phyloP scores from a whole-genome alignment of 305 asterid genomes.

The Fraxinus platypoda region DNA sequence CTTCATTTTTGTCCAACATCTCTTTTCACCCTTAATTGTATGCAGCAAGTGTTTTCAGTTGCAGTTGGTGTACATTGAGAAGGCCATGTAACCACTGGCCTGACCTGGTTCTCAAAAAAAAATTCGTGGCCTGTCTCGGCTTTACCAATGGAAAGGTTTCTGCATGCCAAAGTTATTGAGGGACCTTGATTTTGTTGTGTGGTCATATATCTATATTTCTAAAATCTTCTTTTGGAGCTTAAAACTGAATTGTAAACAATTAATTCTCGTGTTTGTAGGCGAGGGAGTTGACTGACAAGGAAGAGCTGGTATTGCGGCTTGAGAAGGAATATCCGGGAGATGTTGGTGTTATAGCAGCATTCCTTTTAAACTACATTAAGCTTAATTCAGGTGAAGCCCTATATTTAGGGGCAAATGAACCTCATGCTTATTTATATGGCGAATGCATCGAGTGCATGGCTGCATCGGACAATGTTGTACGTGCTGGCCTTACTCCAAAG shows the following conservation, averaged over 20 bases:
- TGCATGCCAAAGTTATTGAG: background rate
- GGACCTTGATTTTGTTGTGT: background rate
- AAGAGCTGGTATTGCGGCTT: conserved; percentile 64
- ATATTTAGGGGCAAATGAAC: conserved; percentile 87
- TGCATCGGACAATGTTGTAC: conserved; percentile 93
- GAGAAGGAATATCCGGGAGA: conserved; percentile 86
- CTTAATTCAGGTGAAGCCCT: conserved; percentile 89
- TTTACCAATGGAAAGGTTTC: background rate
- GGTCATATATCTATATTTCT: background rate
- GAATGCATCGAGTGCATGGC: conserved; percentile 99
- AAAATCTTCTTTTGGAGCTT: background rate
- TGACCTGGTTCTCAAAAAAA: background rate
- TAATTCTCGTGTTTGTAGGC: conserved; percentile 37
- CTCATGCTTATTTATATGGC: conserved; percentile 84
- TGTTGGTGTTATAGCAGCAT: conserved; percentile 74
- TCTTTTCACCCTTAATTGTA: background rate
- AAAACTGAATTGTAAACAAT: conserved; percentile 10
- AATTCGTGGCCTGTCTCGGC: background rate
- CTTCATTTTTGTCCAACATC: background rate
- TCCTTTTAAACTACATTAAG: conserved; percentile 68
- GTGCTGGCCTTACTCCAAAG: conserved; percentile 97
- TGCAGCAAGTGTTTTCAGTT: background rate
- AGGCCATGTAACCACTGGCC: background rate
- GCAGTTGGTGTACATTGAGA: background rate
- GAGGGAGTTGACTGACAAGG: conserved; percentile 61